These are phyloP conservation scores for Serpula lacrymans DNA, from an alignment of 768 basidiomycete genomes.

Conservation along the genomic window DNA sequence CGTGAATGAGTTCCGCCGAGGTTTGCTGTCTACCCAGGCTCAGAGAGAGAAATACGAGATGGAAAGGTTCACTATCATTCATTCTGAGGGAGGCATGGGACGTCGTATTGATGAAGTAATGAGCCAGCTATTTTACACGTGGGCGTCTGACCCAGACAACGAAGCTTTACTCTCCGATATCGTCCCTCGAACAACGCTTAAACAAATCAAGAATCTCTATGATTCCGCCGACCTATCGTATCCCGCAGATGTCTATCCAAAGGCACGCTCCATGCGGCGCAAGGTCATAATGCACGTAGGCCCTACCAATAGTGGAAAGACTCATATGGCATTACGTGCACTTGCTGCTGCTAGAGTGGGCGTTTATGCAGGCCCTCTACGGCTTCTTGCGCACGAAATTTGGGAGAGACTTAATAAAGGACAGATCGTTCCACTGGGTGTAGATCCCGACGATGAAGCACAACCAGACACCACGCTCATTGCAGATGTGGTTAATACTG, in stretches of 20 bases:
- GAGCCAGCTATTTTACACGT: slow-evolving; percentile 52
- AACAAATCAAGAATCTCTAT: slow-evolving; percentile 35
- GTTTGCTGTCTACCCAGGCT: slow-evolving; percentile 17
- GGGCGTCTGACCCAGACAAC: slow-evolving; percentile 41
- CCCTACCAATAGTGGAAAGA: slow-evolving; percentile 97
- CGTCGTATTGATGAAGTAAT: slow-evolving; percentile 45
- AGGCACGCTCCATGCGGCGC: slow-evolving; percentile 59
- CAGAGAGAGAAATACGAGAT: slow-evolving; percentile 34
- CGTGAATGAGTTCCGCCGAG: slow-evolving; percentile 33
- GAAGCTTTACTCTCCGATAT: slow-evolving; percentile 18
- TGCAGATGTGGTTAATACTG: slow-evolving; percentile 18
- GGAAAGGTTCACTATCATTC: slow-evolving; percentile 38
- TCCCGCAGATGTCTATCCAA: slow-evolving; percentile 45
- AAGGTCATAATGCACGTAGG: slow-evolving; percentile 95
- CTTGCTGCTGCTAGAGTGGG: slow-evolving; percentile 73
- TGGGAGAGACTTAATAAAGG: slow-evolving; percentile 90
- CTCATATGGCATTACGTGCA: slow-evolving; percentile 86
- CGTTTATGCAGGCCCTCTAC: slow-evolving; percentile 86
- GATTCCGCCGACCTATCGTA: slow-evolving; percentile 39
- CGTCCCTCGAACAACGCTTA: slow-evolving; percentile 32
- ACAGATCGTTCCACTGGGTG: slow-evolving; percentile 74
- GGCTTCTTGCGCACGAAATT: slow-evolving; percentile 93
- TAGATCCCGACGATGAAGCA: slow-evolving; percentile 38
- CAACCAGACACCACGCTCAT: slow-evolving; percentile 37
- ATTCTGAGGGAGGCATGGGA: slow-evolving; percentile 20